Conservation (phyloP, 495 filamentous ascomycete species). For the Talaromyces ruber region DNA sequence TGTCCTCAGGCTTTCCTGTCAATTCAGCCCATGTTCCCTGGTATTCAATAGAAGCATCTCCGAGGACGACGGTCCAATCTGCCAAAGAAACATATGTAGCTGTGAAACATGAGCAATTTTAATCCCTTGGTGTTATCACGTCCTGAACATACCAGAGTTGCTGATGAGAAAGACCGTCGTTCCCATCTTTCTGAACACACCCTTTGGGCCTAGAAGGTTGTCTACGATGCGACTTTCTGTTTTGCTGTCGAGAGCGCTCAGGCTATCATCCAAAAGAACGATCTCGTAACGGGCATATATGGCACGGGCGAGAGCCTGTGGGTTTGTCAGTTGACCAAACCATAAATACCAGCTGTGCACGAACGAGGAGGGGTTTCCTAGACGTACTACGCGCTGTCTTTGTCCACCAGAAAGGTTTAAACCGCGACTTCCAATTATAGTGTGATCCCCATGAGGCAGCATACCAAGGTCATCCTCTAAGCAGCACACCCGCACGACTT, state of each 20-base stretch:
- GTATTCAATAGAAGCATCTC: no score
- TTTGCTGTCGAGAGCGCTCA: constrained; percentile 43
- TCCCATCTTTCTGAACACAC: constrained; percentile 21
- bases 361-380: no score
- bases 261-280: constrained; percentile 40
- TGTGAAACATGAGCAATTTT: no score
- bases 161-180: constrained; percentile 34
- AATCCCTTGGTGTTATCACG: no score
- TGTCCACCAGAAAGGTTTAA: constrained; percentile 75
- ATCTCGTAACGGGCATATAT: constrained; percentile 34
- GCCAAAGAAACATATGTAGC: no score
- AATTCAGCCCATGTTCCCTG: no score
- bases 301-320: constrained; percentile 33
- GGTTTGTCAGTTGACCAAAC: no score
- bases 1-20: no score
- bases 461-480: constrained; percentile 45
- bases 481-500: constrained; percentile 51
- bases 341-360: no score
- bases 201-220: constrained; percentile 27
- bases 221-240: constrained; percentile 31
- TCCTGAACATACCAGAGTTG: no score
- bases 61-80: no score
- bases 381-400: constrained; percentile 59
- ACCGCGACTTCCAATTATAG: constrained; percentile 12
- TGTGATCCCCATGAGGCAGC: constrained; percentile 52